Conservation (phyloP, 1,284 basidiomycete species). For the Ceratobasidium sp. region DNA sequence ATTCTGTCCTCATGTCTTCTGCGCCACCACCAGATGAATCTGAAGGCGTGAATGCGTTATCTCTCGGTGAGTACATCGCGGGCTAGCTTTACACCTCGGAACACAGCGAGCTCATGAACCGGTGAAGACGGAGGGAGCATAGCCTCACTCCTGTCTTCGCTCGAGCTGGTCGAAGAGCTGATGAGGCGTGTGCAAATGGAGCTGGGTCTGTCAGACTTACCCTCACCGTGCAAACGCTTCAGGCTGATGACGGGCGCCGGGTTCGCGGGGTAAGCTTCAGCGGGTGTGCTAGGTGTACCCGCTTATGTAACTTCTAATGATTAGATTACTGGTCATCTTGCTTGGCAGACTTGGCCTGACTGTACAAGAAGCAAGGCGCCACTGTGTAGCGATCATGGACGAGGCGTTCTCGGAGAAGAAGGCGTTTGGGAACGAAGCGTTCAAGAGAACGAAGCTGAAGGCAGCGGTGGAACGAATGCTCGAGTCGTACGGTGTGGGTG, state of each 20-base stretch:
- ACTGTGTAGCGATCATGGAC: not conserved
- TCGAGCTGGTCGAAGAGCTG: not conserved
- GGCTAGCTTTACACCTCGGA: too few species aligned
- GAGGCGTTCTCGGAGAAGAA: conserved; percentile 18
- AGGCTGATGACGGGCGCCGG: conserved; percentile 8
- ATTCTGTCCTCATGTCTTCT: not conserved
- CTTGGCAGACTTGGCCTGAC: not conserved
- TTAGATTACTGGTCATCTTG: not conserved
- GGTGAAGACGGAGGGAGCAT: not conserved
- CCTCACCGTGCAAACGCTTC: not conserved
- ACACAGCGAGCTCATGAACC: not conserved
- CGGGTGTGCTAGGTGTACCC: not conserved
- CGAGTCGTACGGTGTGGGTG: too few species aligned
- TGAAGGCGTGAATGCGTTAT: not conserved
- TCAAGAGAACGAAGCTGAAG: conserved; percentile 5
- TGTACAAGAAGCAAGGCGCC: not conserved
- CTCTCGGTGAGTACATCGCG: not conserved
- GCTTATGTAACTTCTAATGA: not conserved
- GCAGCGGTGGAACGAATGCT: not conserved
- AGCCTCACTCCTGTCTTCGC: not conserved
- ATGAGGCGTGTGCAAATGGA: not conserved
- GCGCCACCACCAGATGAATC: not conserved
- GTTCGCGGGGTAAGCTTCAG: not conserved
- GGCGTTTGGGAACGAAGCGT: not conserved
- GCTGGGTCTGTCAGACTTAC: not conserved